Percentiles rank a stretch among this genome's conserved stretches.
phyloP scores from a whole-genome alignment of 1,284 basidiomycete genomes.

The Boletellus sp. region DNA sequence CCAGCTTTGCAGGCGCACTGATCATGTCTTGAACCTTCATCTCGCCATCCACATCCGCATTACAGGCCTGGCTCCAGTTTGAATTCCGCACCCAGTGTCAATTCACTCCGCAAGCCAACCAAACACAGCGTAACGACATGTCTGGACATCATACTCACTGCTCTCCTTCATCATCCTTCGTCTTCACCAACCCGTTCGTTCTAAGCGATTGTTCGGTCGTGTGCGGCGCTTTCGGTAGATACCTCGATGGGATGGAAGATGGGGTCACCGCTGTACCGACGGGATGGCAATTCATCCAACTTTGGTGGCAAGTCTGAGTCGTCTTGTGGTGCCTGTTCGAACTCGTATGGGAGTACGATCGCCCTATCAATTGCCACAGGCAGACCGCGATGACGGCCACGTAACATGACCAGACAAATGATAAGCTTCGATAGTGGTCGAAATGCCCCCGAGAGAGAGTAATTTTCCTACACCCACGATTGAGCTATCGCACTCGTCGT shows the following conservation, averaged over 20 bases:
- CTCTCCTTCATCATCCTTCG: not conserved
- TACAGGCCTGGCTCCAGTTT: no score
- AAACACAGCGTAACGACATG: no score
- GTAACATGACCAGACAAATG: slow-evolving; percentile 83
- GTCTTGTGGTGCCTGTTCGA: slow-evolving; percentile 25
- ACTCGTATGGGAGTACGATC: slow-evolving; percentile 68
- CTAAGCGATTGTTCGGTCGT: not conserved
- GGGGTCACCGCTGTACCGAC: not conserved
- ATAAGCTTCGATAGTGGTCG: slow-evolving; percentile 84
- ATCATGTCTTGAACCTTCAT: no score
- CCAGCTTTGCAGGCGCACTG: no score
- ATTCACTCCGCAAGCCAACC: no score
- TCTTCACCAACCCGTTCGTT: not conserved
- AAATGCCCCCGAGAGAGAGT: slow-evolving; percentile 79
- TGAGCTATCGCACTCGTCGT: not conserved
- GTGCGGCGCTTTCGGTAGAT: not conserved
- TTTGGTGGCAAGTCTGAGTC: slow-evolving; percentile 4
- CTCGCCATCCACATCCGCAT: no score
- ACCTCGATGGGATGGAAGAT: not conserved
- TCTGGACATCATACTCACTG: not conserved
- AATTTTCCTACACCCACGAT: slow-evolving; percentile 51
- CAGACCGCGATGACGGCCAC: slow-evolving; percentile 87
- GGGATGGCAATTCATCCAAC: slow-evolving; percentile 13
- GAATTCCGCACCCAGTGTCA: no score
- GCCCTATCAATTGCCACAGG: slow-evolving; percentile 89